Conservation (phyloP, 2,329 filamentous ascomycete species). For the Didymellaceae sp. region DNA sequence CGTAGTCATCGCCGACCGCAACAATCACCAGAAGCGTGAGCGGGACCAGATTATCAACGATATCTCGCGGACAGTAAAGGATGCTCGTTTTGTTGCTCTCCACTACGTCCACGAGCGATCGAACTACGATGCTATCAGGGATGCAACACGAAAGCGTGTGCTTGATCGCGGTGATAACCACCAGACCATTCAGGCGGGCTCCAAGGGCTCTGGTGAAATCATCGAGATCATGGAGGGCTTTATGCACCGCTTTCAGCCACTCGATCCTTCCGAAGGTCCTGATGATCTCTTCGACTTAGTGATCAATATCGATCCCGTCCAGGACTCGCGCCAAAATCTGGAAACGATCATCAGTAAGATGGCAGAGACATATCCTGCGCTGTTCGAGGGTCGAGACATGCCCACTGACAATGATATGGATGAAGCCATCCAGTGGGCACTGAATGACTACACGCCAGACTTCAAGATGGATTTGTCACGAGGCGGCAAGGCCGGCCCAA, state of each 20-base stretch:
- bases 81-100: constrained; percentile 79
- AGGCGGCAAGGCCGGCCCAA: constrained; percentile 25
- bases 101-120: constrained; percentile 80
- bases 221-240: constrained; percentile 95
- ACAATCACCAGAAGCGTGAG: constrained; percentile 90
- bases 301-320: constrained; percentile 81
- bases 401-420: constrained; percentile 79
- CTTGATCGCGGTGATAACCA: constrained; percentile 91
- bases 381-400: constrained; percentile 67
- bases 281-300: constrained; percentile 83
- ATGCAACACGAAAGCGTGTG: constrained; percentile 78
- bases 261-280: constrained; percentile 70
- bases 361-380: constrained; percentile 76
- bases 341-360: constrained; percentile 77
- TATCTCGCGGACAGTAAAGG: constrained; percentile 65
- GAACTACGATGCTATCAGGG: constrained; percentile 73
- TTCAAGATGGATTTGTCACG: constrained; percentile 77
- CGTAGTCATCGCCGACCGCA: constrained; percentile 89
- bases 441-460: constrained; percentile 78
- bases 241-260: constrained; percentile 80
- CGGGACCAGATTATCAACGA: constrained; percentile 87
- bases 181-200: constrained; percentile 91
- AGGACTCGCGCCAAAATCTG: constrained; percentile 82
- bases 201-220: constrained; percentile 74
- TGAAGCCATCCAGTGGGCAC: constrained; percentile 74